Conservation (phyloP, 257 asterid genomes). For the Solanum okadae region DNA sequence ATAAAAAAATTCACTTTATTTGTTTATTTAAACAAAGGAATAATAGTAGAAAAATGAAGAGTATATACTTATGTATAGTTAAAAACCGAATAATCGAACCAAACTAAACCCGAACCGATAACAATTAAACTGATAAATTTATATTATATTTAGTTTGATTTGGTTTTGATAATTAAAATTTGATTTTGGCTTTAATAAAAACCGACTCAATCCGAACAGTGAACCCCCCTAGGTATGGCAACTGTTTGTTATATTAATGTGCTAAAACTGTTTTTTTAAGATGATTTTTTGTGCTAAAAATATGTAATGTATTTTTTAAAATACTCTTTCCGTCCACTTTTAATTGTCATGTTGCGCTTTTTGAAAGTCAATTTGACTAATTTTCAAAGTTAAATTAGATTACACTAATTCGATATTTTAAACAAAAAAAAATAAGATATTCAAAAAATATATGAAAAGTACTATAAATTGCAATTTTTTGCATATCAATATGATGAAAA, state of each 20-base stretch:
- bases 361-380: not conserved
- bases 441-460: not conserved
- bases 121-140: not conserved
- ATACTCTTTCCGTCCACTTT: not conserved
- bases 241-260: not conserved
- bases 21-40: not conserved
- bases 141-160: not conserved
- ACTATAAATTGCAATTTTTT: not conserved
- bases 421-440: too few species aligned
- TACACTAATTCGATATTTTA: not conserved
- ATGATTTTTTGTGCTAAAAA: not conserved
- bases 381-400: not conserved
- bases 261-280: not conserved
- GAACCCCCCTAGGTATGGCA: not conserved
- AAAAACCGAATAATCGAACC: not conserved
- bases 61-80: not conserved
- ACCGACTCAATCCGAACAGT: not conserved
- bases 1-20: not conserved
- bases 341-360: not conserved
- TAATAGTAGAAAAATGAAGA: not conserved
- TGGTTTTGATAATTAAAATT: not conserved
- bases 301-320: not conserved
- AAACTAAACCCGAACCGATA: not conserved
- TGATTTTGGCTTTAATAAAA: not conserved
- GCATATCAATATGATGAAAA: not conserved